A percentile compares a stretch with the other conserved stretches of the same genome.
These are phyloP conservation scores for Cucumis sativus DNA, from an alignment of 306 rosid species.

Conservation along the genomic window DNA sequence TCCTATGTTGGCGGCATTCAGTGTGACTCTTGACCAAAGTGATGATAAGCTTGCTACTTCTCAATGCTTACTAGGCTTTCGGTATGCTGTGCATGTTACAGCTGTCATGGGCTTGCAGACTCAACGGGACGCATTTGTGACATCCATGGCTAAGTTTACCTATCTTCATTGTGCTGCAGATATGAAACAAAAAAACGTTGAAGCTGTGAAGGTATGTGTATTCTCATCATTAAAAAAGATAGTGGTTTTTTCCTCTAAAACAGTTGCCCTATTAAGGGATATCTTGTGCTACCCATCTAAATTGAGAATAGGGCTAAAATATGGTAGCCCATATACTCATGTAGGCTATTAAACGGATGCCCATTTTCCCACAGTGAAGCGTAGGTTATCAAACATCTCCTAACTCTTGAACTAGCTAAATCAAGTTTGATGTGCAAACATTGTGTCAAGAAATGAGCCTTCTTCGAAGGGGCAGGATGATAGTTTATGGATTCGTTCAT, in stretches of 20 bases:
- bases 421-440: neutral
- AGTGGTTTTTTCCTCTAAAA: neutral
- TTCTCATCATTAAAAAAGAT: slow-evolving; percentile 1
- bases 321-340: neutral
- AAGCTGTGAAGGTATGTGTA: slow-evolving; percentile 80
- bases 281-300: neutral
- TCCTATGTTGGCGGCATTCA: slow-evolving; percentile 95
- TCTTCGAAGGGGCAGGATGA: neutral
- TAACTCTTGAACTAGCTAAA: neutral
- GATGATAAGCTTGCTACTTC: slow-evolving; percentile 88
- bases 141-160: slow-evolving; percentile 97
- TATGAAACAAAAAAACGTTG: slow-evolving; percentile 98
- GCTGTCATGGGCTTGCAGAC: slow-evolving; percentile 97
- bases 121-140: slow-evolving; percentile 95
- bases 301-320: neutral
- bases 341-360: neutral
- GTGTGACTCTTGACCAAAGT: slow-evolving; percentile 98
- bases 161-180: slow-evolving; percentile 94
- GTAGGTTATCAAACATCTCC: neutral
- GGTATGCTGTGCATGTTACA: slow-evolving; percentile 91
- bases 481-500: neutral
- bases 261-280: neutral
- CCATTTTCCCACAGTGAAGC: neutral
- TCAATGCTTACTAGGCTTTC: slow-evolving; percentile 81
- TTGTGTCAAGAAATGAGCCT: neutral